Conservation (phyloP, 2,329 filamentous ascomycete species). For the Fusarium bactridioides region DNA sequence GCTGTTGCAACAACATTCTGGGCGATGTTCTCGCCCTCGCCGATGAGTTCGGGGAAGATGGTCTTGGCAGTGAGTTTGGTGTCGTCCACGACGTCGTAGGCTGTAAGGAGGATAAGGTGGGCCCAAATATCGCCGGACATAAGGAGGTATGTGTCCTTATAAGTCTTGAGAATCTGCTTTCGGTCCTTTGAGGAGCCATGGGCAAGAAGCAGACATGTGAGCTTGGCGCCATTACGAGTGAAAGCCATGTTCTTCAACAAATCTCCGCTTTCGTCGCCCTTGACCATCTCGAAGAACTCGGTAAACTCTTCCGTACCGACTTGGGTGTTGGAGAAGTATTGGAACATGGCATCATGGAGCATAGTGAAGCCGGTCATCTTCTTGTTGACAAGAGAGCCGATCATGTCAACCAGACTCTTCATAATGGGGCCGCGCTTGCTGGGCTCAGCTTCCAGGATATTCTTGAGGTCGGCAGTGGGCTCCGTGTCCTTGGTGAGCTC, state of each 20-base stretch:
- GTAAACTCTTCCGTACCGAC: constrained; percentile 81
- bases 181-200: constrained; percentile 91
- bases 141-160: constrained; percentile 86
- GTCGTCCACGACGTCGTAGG: constrained; percentile 92
- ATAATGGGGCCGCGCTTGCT: constrained; percentile 90
- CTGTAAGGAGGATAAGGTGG: constrained; percentile 82
- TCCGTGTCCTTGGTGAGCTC: constrained; percentile 64
- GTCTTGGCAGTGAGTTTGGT: constrained; percentile 87
- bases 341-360: constrained; percentile 97
- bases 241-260: constrained; percentile 95
- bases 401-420: constrained; percentile 83
- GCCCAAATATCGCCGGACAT: constrained; percentile 84
- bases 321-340: constrained; percentile 87
- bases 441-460: constrained; percentile 78
- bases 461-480: constrained; percentile 72
- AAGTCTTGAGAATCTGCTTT: constrained; percentile 85
- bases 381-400: constrained; percentile 94
- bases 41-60: constrained; percentile 86
- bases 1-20: constrained; percentile 71
- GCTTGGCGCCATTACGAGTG: constrained; percentile 83
- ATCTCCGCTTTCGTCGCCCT: constrained; percentile 90
- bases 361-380: constrained; percentile 97
- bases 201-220: constrained; percentile 83
- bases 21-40: constrained; percentile 69
- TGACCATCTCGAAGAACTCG: constrained; percentile 89